A percentile compares a stretch with the other conserved stretches of the same genome.
phyloP scores from a whole-genome alignment of 106 monocot genomes.

The Acanthochlamys bracteata region DNA sequence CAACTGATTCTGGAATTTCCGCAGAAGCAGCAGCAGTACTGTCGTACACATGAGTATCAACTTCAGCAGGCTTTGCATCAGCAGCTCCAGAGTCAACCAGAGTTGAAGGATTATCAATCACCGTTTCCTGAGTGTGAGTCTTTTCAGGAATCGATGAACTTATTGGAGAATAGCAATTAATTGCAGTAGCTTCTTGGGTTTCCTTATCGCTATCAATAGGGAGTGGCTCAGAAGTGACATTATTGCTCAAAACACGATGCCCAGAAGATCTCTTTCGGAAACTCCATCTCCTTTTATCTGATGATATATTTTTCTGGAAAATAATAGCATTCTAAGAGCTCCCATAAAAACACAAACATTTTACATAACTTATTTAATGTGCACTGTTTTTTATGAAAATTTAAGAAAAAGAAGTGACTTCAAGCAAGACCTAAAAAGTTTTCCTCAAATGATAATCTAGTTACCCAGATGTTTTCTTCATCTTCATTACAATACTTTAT shows the following conservation, averaged over 20 bases:
- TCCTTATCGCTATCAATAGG: constrained; percentile 35
- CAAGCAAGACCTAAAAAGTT: too few species aligned
- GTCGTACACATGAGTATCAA: neutral
- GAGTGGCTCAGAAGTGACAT: constrained; percentile 36
- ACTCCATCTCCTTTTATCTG: constrained; percentile 80
- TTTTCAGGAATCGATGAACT: constrained; percentile 40
- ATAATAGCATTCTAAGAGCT: neutral
- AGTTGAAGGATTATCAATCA: constrained; percentile 11
- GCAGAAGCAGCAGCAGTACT: constrained; percentile 12
- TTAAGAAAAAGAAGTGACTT: too few species aligned
- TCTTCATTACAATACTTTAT: too few species aligned
- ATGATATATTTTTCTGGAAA: constrained; percentile 50
- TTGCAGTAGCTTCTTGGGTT: constrained; percentile 22
- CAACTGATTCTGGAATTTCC: constrained; percentile 27
- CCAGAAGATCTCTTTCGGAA: constrained; percentile 68
- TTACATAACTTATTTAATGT: too few species aligned
- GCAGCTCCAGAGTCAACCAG: constrained; percentile 8
- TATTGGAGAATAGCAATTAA: constrained; percentile 22
- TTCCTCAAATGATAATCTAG: too few species aligned
- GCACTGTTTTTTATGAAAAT: too few species aligned
- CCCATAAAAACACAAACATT: too few species aligned
- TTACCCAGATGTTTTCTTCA: too few species aligned
- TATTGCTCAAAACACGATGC: constrained; percentile 59
- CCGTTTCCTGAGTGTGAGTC: constrained; percentile 24
- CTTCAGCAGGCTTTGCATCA: neutral